Evolutionary conservation across 805 yeast species (phyloP).

Genomic region (Diddensiella caesifluorescens): DNA sequence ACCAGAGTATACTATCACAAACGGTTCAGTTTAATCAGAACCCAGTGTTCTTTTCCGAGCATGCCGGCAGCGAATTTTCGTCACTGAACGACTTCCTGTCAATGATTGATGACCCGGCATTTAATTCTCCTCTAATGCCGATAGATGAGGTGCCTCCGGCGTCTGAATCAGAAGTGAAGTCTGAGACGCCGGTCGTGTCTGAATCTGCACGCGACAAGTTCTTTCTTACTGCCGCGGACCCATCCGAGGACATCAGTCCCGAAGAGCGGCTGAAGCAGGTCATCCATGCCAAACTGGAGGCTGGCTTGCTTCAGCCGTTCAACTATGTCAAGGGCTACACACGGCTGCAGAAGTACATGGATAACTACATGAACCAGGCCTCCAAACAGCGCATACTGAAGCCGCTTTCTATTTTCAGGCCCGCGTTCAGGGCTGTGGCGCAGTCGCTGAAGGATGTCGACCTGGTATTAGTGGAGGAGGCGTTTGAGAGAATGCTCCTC

Average conservation of each 20-base stretch:
- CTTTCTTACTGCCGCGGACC: constrained; percentile 94
- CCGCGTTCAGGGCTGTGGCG: constrained; percentile 91
- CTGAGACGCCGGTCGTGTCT: constrained; percentile 6
- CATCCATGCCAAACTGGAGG: constrained; percentile 88
- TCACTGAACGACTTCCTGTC: constrained; percentile 84
- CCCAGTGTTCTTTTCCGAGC: constrained; percentile 82
- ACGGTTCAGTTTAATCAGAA: constrained; percentile 23
- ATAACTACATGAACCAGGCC: constrained; percentile 77
- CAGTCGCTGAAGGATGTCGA: constrained; percentile 86
- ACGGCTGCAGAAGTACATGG: constrained; percentile 84
- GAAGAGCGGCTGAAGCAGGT: constrained; percentile 91
- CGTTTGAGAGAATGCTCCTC: constrained; percentile 85
- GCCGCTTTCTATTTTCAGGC: constrained; percentile 80
- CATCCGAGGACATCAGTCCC: constrained; percentile 88
- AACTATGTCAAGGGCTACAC: constrained; percentile 93
- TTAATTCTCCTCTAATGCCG: not conserved
- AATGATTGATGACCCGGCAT: constrained; percentile 66
- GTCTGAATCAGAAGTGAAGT: too few species aligned
- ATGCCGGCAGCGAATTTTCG: constrained; percentile 87
- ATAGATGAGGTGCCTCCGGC: too few species aligned
- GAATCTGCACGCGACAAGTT: constrained; percentile 79
- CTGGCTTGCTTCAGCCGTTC: constrained; percentile 87
- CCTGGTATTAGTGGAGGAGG: constrained; percentile 85
- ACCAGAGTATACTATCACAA: constrained; percentile 19
- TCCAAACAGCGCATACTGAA: constrained; percentile 80